Conservation (phyloP, 2,329 filamentous ascomycete species). For the Phialophora expanda region DNA sequence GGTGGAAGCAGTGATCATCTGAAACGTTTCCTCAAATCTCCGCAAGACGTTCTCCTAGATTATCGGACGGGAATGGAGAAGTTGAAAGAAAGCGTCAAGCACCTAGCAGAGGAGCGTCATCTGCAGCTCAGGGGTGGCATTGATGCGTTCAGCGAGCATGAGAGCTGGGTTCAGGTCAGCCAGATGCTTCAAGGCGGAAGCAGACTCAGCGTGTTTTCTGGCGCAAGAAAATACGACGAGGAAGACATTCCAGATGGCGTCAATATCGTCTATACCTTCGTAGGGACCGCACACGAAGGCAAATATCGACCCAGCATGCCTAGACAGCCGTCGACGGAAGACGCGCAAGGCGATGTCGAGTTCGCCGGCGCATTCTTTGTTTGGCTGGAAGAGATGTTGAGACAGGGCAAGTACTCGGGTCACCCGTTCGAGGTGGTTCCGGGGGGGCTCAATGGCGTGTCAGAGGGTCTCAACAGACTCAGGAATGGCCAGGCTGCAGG, state of each 20-base stretch:
- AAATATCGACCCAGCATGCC: conserved; percentile 31
- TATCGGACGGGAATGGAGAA: conserved; percentile 60
- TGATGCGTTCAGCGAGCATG: conserved; percentile 62
- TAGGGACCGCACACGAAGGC: conserved; percentile 42
- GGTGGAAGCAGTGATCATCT: conserved; percentile 59
- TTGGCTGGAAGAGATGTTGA: conserved; percentile 52
- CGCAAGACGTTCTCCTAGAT: conserved; percentile 63
- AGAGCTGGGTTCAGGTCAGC: conserved; percentile 52
- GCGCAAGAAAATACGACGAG: conserved; percentile 50
- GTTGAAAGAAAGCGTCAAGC: conserved; percentile 43
- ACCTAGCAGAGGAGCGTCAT: conserved; percentile 45
- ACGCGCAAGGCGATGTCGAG: conserved; percentile 45
- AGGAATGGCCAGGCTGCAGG: conserved; percentile 12
- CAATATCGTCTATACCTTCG: conserved; percentile 45
- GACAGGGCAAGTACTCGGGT: conserved; percentile 55
- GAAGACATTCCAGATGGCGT: conserved; percentile 44
- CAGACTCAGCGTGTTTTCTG: conserved; percentile 51
- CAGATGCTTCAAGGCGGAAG: conserved; percentile 51
- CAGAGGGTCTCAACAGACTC: conserved; percentile 16
- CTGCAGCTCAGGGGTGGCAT: conserved; percentile 51
- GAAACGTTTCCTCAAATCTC: conserved; percentile 55
- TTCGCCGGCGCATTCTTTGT: conserved; percentile 54
- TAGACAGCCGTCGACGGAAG: conserved; percentile 36
- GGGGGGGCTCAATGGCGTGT: conserved; percentile 48
- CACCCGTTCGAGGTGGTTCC: conserved; percentile 57